Evolutionary conservation across 176 grass and related monocot species (phyloP), one percentile per base, ranked within the genome.

Genomic region (Elaeis guineensis): DNA sequence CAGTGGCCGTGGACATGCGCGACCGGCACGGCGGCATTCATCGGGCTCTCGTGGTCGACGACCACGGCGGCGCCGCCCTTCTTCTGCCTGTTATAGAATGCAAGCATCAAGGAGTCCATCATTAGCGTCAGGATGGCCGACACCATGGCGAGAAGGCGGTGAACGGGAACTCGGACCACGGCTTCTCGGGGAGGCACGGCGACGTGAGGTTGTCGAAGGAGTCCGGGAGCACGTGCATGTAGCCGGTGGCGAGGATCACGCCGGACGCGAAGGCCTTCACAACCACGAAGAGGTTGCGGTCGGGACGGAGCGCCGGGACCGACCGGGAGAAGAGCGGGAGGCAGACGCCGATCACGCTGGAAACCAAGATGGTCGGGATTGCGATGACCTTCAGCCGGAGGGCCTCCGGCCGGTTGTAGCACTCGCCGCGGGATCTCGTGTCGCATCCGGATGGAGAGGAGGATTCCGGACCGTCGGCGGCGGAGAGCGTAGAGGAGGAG

Each of bases 181-280:
- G 89, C 52, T 44, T 72, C 55, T 14, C 4, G 0, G 89, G 80
- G 32, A 89, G 70, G 69, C 84, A 93, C 2, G 80, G 84, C 17
- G 89, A 88, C 44, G 0, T 71, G 51, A 93, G 78, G 77, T 60
- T 28, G 48, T 59, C 39, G 73, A 84, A 88, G 4, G 84, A 78
- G 80, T 93, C 89, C 15, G 89, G 80, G 17, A 93, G 77, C 16
- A 93, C 80, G 65, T 93, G 89, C 80, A 93, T 88, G 74, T 88
- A 84, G 1, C 84, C 84, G 5, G 89, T 93, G 55, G 67, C 59
- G 25, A 93, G 77, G 80, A 93, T 93, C 62, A 93, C 84, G 3
- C 89, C 80, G 6, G 80, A 87, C 19, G 89, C 80, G 66, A 88
- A 88, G 7, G 84, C 84, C 77, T 93, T 93, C 17, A 88, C 84